phyloP scores from a whole-genome alignment of 192 early-diverging fungal species.

The Entomortierella lignicola region DNA sequence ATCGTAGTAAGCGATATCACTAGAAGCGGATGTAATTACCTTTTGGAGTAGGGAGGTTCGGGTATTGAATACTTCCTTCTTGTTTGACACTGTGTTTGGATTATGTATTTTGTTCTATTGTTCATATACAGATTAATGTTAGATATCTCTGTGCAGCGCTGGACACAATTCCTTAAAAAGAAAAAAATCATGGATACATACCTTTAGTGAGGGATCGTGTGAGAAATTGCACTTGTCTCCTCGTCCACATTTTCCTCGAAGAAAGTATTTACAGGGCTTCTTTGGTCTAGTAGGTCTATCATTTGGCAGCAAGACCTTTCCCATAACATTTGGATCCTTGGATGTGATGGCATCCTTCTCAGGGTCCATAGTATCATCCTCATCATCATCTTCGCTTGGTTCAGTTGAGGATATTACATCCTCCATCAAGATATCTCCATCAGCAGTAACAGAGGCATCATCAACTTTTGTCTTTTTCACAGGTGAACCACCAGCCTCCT shows the following conservation, averaged over 20 bases:
- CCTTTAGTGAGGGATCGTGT: slow-evolving; percentile 53
- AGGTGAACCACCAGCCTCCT: neutral
- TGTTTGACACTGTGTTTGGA: slow-evolving; percentile 3
- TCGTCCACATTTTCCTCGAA: slow-evolving; percentile 51
- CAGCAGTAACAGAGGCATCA: neutral
- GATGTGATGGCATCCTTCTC: slow-evolving; percentile 60
- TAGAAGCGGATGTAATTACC: slow-evolving; percentile 25
- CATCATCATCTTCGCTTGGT: slow-evolving; percentile 26
- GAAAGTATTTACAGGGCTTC: slow-evolving; percentile 58
- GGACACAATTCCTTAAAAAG: neutral
- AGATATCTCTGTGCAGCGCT: too few relatives aligned
- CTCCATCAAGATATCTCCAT: neutral
- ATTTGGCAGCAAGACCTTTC: slow-evolving; percentile 38
- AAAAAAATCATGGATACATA: neutral
- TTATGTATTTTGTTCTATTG: slow-evolving; percentile 36
- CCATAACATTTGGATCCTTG: slow-evolving; percentile 57
- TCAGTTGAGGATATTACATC: neutral
- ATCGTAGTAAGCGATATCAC: neutral
- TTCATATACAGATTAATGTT: too few relatives aligned
- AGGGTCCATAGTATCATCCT: slow-evolving; percentile 57
- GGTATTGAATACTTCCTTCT: slow-evolving; percentile 38
- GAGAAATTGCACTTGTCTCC: slow-evolving; percentile 59
- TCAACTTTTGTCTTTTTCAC: neutral
- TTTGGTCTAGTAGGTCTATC: slow-evolving; percentile 9
- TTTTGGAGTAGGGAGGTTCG: slow-evolving; percentile 55